Percentiles rank a stretch among this genome's conserved stretches.
phyloP scores from a whole-genome alignment of 768 basidiomycete genomes.

The Brasilioporus rufonigricans region DNA sequence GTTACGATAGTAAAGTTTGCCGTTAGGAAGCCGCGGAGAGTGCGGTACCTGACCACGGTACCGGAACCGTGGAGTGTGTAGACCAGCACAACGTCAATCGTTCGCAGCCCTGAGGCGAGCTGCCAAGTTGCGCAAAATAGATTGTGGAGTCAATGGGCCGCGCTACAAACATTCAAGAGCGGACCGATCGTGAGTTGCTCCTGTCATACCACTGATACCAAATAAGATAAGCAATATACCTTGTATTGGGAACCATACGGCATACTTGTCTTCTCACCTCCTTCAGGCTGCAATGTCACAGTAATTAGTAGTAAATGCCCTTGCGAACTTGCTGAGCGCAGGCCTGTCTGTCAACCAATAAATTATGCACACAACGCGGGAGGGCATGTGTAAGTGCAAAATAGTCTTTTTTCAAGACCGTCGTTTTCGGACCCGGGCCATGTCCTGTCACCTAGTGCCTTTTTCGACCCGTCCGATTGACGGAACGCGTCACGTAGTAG shows the following conservation, averaged over 20 bases:
- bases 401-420: conserved; percentile 1
- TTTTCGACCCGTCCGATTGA: conserved; percentile 5
- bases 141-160: conserved; percentile 6
- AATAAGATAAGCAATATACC: conserved; percentile 23
- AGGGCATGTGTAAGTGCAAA: neutral
- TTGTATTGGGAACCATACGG: conserved; percentile 25
- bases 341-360: conserved; percentile 1
- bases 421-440: conserved; percentile 8
- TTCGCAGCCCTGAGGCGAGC: conserved; percentile 18
- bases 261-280: conserved; percentile 16
- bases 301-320: neutral
- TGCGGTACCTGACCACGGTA: conserved; percentile 17
- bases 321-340: conserved; percentile 1
- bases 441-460: conserved; percentile 13
- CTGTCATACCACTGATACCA: conserved; percentile 17
- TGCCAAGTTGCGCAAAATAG: neutral
- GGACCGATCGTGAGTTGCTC: conserved; percentile 16
- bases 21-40: conserved; percentile 19
- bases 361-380: conserved; percentile 3
- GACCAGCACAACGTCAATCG: conserved; percentile 16
- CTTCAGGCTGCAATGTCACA: neutral
- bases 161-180: conserved; percentile 5
- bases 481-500: conserved; percentile 1
- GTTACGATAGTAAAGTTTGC: conserved; percentile 9
- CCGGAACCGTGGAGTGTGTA: conserved; percentile 27